Percentiles rank a stretch among this genome's conserved stretches.
Evolutionary conservation across 2,329 filamentous ascomycete species (phyloP).

Genomic region (Diaporthe amygdali): DNA sequence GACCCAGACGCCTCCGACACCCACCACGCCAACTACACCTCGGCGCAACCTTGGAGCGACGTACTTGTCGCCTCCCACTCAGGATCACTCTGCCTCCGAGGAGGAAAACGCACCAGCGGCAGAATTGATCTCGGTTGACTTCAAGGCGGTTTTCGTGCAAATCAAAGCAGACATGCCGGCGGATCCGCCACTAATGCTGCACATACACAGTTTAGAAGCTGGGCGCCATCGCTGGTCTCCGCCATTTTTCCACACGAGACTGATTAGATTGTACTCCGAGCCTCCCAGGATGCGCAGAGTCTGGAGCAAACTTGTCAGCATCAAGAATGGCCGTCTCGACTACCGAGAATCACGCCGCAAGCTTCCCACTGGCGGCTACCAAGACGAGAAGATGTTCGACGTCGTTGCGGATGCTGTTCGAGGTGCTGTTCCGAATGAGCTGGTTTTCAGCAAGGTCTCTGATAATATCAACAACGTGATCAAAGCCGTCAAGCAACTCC

Average conservation of each 20-base stretch:
- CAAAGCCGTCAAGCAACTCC: conserved; percentile 89
- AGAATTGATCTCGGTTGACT: conserved; percentile 82
- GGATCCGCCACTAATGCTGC: conserved; percentile 90
- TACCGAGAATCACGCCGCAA: conserved; percentile 79
- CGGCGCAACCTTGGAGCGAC: conserved; percentile 23
- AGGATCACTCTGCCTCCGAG: conserved; percentile 39
- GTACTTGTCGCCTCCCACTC: conserved; percentile 45
- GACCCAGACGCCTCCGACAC: conserved; percentile 30
- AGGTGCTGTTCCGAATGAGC: conserved; percentile 86
- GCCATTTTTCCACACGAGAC: conserved; percentile 78
- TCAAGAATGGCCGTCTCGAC: conserved; percentile 82
- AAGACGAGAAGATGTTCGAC: conserved; percentile 84
- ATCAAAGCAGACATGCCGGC: conserved; percentile 87
- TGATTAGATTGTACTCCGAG: conserved; percentile 86
- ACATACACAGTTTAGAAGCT: conserved; percentile 81
- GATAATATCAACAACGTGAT: conserved; percentile 89
- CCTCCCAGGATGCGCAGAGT: conserved; percentile 81
- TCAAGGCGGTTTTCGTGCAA: conserved; percentile 82
- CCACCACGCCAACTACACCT: conserved; percentile 31
- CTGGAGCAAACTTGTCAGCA: conserved; percentile 85
- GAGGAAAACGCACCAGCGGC: conserved; percentile 40
- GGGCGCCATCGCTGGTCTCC: conserved; percentile 87
- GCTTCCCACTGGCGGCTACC: conserved; percentile 58
- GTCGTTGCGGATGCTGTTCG: conserved; percentile 85
- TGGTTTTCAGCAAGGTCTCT: conserved; percentile 88